Evolutionary conservation across 169 alveolate species (phyloP), one percentile per base, ranked within the genome.

Genomic region (Plasmodium coatneyi): DNA sequence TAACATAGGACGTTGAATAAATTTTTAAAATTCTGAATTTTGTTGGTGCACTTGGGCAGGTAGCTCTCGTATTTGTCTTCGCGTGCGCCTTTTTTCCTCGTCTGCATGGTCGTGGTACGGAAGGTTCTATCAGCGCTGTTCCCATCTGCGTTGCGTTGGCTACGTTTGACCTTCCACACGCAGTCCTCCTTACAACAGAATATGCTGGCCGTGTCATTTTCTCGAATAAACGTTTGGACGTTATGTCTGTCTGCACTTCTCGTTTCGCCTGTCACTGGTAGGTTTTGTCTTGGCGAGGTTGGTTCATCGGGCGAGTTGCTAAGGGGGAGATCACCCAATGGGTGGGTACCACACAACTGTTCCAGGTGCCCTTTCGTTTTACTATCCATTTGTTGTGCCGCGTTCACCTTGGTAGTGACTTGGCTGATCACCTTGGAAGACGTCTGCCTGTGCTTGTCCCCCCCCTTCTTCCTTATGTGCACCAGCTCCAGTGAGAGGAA

Each of bases 171-270:
- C 41, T 84, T 84, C 93, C 93, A 87, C 10, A 87, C 89, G 81
- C 93, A 87, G 81, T 87, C 93, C 19, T 87, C 89, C 28, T 79
- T 87, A 19, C 93, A 87, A 41, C 93, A 87, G 71, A 87, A 87
- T 60, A 87, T 87, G 22, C 71, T 79, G 19, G 72, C 54, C 14
- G 39, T 79, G 71, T 87, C 34, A 60, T 87, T 46, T 7, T 78
- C 36, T 25, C 70, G 30, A 34, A 78, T 34, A 79, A 54, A 87
- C 28, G 22, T 39, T n/a, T 25, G 39, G 5, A 87, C 39, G 46
- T 56, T 46, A 36, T 12, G 66, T 36, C 70, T 36, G 49, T 87
- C 28, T 39, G 19, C 28, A 49, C 19, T 39, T 16, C 46, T 72
- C 30, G 12, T 10, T 14, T 32, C 10, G 28, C 12, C 28, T 10